Percentiles rank a stretch among this genome's conserved stretches.
Evolutionary conservation across 2,329 filamentous ascomycete species (phyloP).

Genomic region (Graphiopsis chlorocephala): DNA sequence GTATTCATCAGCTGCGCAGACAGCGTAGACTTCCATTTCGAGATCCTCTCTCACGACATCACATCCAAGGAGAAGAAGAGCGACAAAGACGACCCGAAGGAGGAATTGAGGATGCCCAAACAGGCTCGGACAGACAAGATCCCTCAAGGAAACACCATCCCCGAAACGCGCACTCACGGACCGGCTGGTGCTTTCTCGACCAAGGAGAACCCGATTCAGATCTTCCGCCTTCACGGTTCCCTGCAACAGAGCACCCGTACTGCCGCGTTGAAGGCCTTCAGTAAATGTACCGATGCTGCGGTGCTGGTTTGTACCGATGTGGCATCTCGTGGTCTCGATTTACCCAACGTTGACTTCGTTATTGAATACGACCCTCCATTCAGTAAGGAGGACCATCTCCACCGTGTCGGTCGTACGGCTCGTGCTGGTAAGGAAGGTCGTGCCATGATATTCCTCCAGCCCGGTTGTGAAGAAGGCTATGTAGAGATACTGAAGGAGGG

Average conservation of each 20-base stretch:
- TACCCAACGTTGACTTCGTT: constrained; percentile 91
- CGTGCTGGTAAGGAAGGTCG: constrained; percentile 86
- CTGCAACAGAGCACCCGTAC: constrained; percentile 84
- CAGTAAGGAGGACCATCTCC: constrained; percentile 86
- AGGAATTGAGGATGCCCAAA: constrained; percentile 22
- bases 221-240: constrained; percentile 89
- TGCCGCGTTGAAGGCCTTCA: constrained; percentile 77
- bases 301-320: constrained; percentile 94
- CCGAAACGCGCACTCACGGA: constrained; percentile 52
- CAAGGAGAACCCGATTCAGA: constrained; percentile 69
- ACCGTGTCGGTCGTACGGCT: constrained; percentile 91
- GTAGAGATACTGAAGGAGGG: constrained; percentile 73
- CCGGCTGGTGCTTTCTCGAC: constrained; percentile 41
- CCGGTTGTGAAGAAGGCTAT: constrained; percentile 89
- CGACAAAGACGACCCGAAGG: constrained; percentile 17
- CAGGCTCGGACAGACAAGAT: constrained; percentile 41
- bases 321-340: constrained; percentile 88
- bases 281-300: constrained; percentile 68
- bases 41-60: constrained; percentile 62
- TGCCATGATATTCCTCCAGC: constrained; percentile 84
- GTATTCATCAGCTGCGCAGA: constrained; percentile 97
- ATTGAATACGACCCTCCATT: constrained; percentile 97
- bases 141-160: constrained; percentile 40
- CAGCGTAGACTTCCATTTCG: constrained; percentile 94
- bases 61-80: constrained; percentile 37